Conservation (phyloP, 768 basidiomycete genomes). For the Galerina marginata region DNA sequence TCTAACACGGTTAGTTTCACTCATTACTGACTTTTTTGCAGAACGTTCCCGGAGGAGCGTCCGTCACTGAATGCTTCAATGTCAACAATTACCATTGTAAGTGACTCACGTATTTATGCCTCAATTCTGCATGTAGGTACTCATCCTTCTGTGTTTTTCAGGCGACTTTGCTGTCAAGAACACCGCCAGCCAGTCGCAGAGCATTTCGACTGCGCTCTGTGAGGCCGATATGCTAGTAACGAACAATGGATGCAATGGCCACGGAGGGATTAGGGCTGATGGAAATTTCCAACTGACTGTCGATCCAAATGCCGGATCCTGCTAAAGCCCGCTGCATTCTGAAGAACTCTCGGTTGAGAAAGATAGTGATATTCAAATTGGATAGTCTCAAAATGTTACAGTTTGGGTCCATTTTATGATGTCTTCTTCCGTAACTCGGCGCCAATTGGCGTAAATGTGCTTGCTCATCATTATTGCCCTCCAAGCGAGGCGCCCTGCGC, state of each 20-base stretch:
- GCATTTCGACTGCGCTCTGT: neutral
- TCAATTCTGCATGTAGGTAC: neutral
- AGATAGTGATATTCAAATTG: too few species aligned
- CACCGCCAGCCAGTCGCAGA: neutral
- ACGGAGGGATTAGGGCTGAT: neutral
- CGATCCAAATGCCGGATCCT: neutral
- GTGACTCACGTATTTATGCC: neutral
- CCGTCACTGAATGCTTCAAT: neutral
- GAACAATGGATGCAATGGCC: neutral
- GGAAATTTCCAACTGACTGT: conserved; percentile 1
- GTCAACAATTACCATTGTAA: neutral
- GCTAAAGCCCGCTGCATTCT: neutral
- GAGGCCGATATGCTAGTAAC: neutral
- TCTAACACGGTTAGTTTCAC: too few species aligned
- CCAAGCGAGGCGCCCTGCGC: too few species aligned
- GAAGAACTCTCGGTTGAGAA: too few species aligned
- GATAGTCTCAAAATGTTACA: too few species aligned
- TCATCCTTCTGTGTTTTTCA: neutral
- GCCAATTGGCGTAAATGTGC: too few species aligned
- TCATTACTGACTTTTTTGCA: neutral
- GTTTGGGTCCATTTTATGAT: too few species aligned
- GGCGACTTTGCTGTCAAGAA: neutral
- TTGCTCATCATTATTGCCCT: too few species aligned
- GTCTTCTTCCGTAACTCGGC: too few species aligned
- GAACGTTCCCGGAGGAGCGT: neutral